Base-by-base conservation (phyloP, 2,329 filamentous ascomycete species). In the Neurospora crassa region DNA sequence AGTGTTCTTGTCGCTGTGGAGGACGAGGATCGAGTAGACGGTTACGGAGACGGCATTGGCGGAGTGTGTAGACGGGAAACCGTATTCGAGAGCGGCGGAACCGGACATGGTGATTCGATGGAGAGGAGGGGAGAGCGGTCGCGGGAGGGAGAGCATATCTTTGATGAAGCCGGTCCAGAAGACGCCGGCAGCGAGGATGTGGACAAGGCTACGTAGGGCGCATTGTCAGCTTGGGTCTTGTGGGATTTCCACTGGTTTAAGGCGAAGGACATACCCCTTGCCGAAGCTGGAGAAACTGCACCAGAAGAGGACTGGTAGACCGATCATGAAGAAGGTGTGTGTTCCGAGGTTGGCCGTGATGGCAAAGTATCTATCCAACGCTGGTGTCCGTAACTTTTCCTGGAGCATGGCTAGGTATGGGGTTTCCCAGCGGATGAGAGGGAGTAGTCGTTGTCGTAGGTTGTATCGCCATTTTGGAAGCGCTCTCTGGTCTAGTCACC, bases 321-420 rank as follows among this genome's bases (percentile, higher is more conserved):
- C 91, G 75, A 97, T 87, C 94, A 98, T 98, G 85, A 97, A 99
- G 84, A 97, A 98, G 0, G 96, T 99, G 82, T 99, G 96, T 0
- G 96, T 99, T 75, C 96, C 93, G 70, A 98, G 88, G 81, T 98
- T 99, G 74, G 96, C 96, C 0, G 94, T 97, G 75, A 96, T 93
- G 69, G 96, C 95, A 82, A 99, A 99, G 84, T 97, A 99, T 74
- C 93, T 93, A 82, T 99, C 96, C 77, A 98, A 90, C 10, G 92
- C 87, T 0, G 93, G 93, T 24, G 92, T 91, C 78, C 95, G 92
- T 79, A 95, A 82, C 79, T 85, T 89, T 75, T 90, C 87, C 85
- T 99, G 96, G 78, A 97, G 83, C 83, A 88, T 91, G 71, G 95
- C 95, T 20, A 99, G 89, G 81, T 97, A 96, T 1, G 94, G 95